Conservation (phyloP, 129 eudicot species). For the Mikania micrantha region DNA sequence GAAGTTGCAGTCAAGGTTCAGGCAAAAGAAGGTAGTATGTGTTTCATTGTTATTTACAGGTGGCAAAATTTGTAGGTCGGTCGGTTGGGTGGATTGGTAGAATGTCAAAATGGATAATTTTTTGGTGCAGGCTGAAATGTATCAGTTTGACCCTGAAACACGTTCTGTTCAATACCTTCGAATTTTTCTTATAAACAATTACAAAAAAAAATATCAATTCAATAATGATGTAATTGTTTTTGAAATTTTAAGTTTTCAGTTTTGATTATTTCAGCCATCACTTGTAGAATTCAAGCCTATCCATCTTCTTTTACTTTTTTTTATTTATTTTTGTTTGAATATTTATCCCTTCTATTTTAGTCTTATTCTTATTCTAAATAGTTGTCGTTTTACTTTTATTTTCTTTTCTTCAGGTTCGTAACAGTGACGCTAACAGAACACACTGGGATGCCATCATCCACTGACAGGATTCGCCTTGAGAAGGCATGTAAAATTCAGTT, state of each 20-base stretch:
- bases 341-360: not conserved
- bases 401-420: constrained; percentile 54
- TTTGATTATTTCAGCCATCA: not conserved
- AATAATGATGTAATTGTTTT: not conserved
- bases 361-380: not conserved
- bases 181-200: not conserved
- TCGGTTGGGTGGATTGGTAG: not conserved
- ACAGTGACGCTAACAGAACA: constrained; percentile 57
- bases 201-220: not conserved
- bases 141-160: not conserved
- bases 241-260: too few relatives aligned
- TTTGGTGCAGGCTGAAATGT: not conserved
- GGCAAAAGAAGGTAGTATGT: constrained; percentile 69
- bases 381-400: not conserved
- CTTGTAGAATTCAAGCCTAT: not conserved
- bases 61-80: not conserved
- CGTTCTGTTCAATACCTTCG: not conserved
- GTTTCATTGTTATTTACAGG: not conserved
- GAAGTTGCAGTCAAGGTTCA: constrained; percentile 69
- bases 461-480: constrained; percentile 60
- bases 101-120: not conserved
- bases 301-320: too few relatives aligned
- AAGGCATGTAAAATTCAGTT: constrained; percentile 37
- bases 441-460: constrained; percentile 72
- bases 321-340: not conserved